Evolutionary conservation across 768 basidiomycete species (phyloP).

Genomic region (Xanthoconium stramineum): DNA sequence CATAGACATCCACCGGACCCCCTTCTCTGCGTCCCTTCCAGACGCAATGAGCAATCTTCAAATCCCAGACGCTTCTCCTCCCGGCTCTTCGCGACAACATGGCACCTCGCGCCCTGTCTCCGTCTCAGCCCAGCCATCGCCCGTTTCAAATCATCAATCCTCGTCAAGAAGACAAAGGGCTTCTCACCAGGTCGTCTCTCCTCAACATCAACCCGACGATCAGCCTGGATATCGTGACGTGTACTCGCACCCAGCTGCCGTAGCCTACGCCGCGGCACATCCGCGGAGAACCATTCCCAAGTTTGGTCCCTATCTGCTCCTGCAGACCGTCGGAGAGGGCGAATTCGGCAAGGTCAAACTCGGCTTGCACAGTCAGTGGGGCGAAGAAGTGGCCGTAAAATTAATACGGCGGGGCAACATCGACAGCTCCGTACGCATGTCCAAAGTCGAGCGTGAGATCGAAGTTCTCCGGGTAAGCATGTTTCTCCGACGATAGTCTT

Average conservation of each 20-base stretch:
- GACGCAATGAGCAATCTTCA: conserved; percentile 36
- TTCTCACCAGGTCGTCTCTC: conserved; percentile 66
- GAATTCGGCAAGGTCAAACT: conserved; percentile 99
- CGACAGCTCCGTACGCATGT: conserved; percentile 80
- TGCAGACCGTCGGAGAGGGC: conserved; percentile 97
- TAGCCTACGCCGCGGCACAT: conserved; percentile 79
- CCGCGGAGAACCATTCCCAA: conserved; percentile 84
- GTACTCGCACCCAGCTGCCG: conserved; percentile 80
- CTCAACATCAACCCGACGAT: conserved; percentile 43
- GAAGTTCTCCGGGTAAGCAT: conserved; percentile 84
- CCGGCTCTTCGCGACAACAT: conserved; percentile 45
- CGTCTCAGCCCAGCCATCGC: conserved; percentile 51
- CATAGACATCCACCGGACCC: not conserved
- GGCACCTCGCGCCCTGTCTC: conserved; percentile 53
- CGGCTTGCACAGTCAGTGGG: conserved; percentile 90
- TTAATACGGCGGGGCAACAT: conserved; percentile 91
- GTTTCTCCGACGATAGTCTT: conserved; percentile 1
- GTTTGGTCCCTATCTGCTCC: conserved; percentile 92
- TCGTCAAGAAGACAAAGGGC: conserved; percentile 61
- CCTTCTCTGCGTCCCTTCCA: not conserved
- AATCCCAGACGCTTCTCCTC: conserved; percentile 42
- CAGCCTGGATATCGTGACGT: conserved; percentile 62
- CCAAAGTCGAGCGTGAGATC: conserved; percentile 96
- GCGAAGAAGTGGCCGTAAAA: conserved; percentile 98
- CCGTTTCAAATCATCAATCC: conserved; percentile 39